Evolutionary conservation across 2,329 filamentous ascomycete species (phyloP), one percentile per base, ranked within the genome.

Genomic region (Nemania bipapillata): DNA sequence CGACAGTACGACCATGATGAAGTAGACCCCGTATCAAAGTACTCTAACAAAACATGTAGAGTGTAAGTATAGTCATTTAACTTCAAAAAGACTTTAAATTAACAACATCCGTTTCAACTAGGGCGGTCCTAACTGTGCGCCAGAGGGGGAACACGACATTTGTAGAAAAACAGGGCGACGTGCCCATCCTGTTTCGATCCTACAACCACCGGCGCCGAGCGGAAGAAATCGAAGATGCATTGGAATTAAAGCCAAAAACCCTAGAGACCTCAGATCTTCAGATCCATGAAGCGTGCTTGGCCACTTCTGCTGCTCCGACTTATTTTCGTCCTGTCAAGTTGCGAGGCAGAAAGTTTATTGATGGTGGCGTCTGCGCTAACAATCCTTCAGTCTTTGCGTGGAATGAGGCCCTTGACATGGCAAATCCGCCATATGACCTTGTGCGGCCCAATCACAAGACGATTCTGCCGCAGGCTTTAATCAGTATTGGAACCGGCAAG

Each of bases 271-370:
- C 15, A 9, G 8, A 35, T 3, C 26, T 54, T 6, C 11, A 6
- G 52, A 47, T 47, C 15, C 42, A 47, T 22, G 52, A 54, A 12
- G 52, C 52, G 11, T 32, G 26, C 30, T 35, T 8, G 17, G 52
- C 52, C n/a, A 35, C 52, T 22, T 54, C 52, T 32, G 52, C 52
- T 12, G 52, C 52, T 17, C 30, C 52, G n/a, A 54, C 52, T n/a
- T 54, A 54, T n/a, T 54, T 54, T 28, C 12, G 20, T 9, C 22
- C 52, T 6, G 17, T 54, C 7, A 9, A 15, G 30, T 9, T 54
- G 8, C 15, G 52, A 8, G 17, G 28, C 8, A 32, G 30, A n/a
- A 32, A 20, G 12, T 54, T n/a, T n/a, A 22, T 54, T 8, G 52
- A 54, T 35, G 52, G 52, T 20, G 28, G 26, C 17, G 20, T 35